Base-by-base conservation (phyloP, 176 grass and related monocot species). In the Alopecurus myosuroides region DNA sequence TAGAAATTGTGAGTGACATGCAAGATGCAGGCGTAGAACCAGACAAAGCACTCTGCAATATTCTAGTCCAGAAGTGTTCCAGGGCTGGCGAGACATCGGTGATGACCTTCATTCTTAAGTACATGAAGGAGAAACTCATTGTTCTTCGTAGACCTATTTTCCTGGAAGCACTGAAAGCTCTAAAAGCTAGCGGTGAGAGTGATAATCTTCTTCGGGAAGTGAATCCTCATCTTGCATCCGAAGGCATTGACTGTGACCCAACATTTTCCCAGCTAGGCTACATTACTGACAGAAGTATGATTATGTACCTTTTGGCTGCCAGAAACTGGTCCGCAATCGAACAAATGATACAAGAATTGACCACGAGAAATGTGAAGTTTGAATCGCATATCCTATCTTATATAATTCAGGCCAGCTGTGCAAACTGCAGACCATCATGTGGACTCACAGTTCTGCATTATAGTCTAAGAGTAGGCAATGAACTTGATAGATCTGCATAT, bases 21-120 rank as follows among this genome's bases (percentile, higher is more conserved):
- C 84, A 95, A 86, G 93, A 95, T 86, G 83, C 93, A 50, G 83
- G 90, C 51, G 66, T 92, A 85, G 78, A 86, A 82, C 93, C 90
- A 69, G 90, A 95, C 60, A 92, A 92, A 76, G 83, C 88, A 78
- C 83, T 88, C 25, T 95, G 93, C 64, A 95, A 95, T 86, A 88
- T 95, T 85, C 71, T 95, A 61, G 88, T 92, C 50, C 85, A 90
- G 85, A 95, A 92, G 82, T 95, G 93, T 73, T 63, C 86, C 7
- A 92, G 78, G 78, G 88, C 86, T 90, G 86, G 90, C 78, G 80
- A 90, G 58, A 88, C 66, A 70, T 64, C 85, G 65, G 85, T 85
- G 46, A 90, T 95, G 86, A 82, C 56, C 85, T 36, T 26, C 33
- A 42, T 95, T 95, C 93, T 95, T 80, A 83, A 78, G 46, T 86